These are phyloP conservation scores for Penicillium paneum DNA, from an alignment of 2,329 filamentous ascomycete genomes.

Conservation along the genomic window DNA sequence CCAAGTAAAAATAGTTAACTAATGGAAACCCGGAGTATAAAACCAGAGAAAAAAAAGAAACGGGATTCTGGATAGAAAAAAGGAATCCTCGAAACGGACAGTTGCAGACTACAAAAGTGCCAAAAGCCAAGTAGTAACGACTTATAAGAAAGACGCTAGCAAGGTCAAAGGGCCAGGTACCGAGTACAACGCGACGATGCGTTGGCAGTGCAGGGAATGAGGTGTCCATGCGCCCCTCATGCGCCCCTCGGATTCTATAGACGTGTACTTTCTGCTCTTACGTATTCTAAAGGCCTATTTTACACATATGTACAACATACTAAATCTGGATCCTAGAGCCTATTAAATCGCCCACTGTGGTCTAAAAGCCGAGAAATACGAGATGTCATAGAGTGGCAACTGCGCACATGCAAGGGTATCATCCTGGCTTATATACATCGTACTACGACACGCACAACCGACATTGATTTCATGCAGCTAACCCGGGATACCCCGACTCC, in stretches of 20 bases:
- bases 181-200: slow-evolving; percentile 24
- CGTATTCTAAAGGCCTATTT: background rate
- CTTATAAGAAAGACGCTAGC: background rate
- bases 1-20: slow-evolving; percentile 3
- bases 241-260: slow-evolving; percentile 22
- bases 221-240: slow-evolving; percentile 28
- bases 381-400: background rate
- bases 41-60: background rate
- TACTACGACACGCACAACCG: background rate
- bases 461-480: slow-evolving; percentile 6
- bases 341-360: background rate
- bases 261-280: background rate
- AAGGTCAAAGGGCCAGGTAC: slow-evolving; percentile 5
- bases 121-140: slow-evolving; percentile 5
- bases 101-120: slow-evolving; percentile 24
- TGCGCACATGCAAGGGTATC: slow-evolving; percentile 2
- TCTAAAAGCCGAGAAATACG: background rate
- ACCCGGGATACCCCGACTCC: slow-evolving; percentile 6
- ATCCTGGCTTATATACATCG: background rate
- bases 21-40: background rate
- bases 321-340: background rate
- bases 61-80: background rate
- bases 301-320: background rate
- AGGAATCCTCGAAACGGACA: slow-evolving; percentile 30
- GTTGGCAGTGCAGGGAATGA: slow-evolving; percentile 34